Base-by-base conservation (phyloP, 2,329 filamentous ascomycete species). In the Magnaporthiopsis incrustans region DNA sequence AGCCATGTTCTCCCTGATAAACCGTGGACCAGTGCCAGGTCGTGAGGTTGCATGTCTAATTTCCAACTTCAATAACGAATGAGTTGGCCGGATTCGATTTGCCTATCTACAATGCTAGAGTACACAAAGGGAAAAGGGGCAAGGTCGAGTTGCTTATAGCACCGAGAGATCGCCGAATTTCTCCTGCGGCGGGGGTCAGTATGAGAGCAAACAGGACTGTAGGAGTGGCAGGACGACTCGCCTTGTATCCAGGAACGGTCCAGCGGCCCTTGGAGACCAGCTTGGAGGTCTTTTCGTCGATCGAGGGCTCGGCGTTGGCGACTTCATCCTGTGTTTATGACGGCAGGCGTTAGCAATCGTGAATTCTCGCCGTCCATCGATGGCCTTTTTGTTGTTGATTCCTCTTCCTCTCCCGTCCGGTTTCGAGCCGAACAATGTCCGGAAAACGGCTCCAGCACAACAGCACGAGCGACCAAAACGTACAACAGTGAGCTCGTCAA, bases 191-290 rank as follows among this genome's bases (percentile, higher is more conserved):
- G 60, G 70, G 67, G 64, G 76, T 89, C 77, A 89, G 83, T 66
- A 71, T 58, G 56, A 27, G 15, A 7, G n/a, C 12, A 53, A 22
- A 3, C 33, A 35, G 7, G 8, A 7, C n/a, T n/a, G 60, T n/a
- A 58, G 57, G 60, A 64, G 14, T 44, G 62, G 53, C 59, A 12
- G 18, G 35, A 10, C 60, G 59, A 76, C 89, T 73, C 82, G 94
- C 94, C 92, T 97, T 97, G 90, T 99, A 99, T 77, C 95, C 95
- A 69, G 95, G 93, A 75, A 97, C 93, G 82, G 89, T 86, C 95
- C 95, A 99, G 87, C 92, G 91, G 78, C 94, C 94, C 89, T 96
- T 97, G 79, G 91, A 91, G 70, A 99, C 93, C 77, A 99, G 87
- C 82, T 95, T 88, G 73, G 88, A 82, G 73, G 94, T 97, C 86